Conservation (phyloP, 305 asterid genomes). For the Solanum hybrid region DNA sequence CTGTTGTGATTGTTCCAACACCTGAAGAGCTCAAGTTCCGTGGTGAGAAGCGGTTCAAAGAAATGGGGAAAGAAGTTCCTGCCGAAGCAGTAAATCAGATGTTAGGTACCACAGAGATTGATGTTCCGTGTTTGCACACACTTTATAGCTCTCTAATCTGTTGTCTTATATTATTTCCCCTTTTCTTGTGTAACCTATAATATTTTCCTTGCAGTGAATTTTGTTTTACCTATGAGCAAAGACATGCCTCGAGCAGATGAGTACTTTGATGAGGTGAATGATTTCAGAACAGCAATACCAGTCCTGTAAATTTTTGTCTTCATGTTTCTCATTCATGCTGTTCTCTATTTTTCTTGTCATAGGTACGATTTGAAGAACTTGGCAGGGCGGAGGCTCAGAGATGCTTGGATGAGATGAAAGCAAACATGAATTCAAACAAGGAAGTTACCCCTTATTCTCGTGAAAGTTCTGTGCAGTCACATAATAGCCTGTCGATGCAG, state of each 20-base stretch:
- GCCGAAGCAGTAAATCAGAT: constrained; percentile 39
- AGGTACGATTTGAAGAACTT: constrained; percentile 8
- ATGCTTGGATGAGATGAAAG: constrained; percentile 44
- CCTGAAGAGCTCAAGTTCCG: constrained; percentile 39
- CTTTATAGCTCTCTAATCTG: constrained; percentile 6
- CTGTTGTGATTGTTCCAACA: constrained; percentile 43
- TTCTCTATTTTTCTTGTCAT: background rate
- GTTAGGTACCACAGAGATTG: constrained; percentile 32
- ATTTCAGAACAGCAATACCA: background rate
- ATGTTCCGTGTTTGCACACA: background rate
- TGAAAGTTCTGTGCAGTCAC: constrained; percentile 9
- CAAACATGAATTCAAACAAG: constrained; percentile 8
- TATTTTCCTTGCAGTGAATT: constrained; percentile 29
- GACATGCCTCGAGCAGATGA: constrained; percentile 36
- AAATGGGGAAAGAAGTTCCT: constrained; percentile 44
- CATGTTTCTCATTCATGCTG: background rate
- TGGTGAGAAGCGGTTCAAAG: constrained; percentile 32
- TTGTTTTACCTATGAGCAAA: constrained; percentile 37
- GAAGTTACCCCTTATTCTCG: background rate
- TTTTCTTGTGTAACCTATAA: constrained; percentile 3
- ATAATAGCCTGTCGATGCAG: constrained; percentile 12
- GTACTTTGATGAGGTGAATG: constrained; percentile 38
- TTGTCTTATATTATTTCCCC: background rate
- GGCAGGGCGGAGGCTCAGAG: constrained; percentile 29
- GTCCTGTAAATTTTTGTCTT: background rate